phyloP scores from a whole-genome alignment of 257 asterid species.

The Nicotiana knightiana region DNA sequence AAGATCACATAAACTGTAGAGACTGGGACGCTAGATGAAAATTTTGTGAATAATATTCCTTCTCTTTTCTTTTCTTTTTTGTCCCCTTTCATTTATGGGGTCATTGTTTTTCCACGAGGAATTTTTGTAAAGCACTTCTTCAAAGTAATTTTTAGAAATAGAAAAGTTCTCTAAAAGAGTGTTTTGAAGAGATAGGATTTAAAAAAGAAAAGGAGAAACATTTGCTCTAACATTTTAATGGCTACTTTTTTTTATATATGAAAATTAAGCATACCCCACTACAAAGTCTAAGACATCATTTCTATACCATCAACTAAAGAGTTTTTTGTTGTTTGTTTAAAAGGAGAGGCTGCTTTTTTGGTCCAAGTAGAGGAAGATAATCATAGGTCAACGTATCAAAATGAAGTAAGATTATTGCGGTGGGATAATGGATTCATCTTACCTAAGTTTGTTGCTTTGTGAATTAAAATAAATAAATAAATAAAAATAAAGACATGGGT shows the following conservation, averaged over 20 bases:
- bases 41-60: neutral
- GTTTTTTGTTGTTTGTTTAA: neutral
- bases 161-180: neutral
- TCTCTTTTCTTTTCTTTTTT: neutral
- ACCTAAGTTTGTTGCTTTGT: neutral
- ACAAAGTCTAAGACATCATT: constrained; percentile 4
- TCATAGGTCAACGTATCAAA: constrained; percentile 15
- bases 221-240: neutral
- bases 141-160: neutral
- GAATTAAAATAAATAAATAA: neutral
- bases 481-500: neutral
- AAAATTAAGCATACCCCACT: neutral
- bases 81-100: neutral
- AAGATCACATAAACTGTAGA: neutral
- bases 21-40: neutral
- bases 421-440: neutral
- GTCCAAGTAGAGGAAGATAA: neutral
- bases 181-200: neutral
- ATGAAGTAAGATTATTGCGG: neutral
- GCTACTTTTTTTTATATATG: neutral
- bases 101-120: neutral
- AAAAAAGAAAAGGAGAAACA: neutral
- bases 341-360: neutral
- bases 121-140: neutral
- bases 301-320: constrained; percentile 6